Conservation (phyloP, 108 stramenopile genomes). For the Skeletonema tropicum region DNA sequence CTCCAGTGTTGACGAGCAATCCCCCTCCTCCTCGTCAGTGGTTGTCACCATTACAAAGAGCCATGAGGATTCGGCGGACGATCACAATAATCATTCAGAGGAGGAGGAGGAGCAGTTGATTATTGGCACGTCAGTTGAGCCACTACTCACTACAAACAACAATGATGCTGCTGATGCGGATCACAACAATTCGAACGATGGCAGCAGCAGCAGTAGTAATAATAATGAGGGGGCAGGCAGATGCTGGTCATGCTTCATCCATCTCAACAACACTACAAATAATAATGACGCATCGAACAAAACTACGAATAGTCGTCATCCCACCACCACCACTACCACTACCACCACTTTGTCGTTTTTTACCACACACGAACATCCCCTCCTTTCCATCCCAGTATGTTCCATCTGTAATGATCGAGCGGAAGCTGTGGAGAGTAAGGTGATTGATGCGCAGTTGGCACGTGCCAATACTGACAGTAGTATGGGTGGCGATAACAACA, state of each 20-base stretch:
- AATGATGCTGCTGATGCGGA: too few species aligned
- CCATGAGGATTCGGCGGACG: too few species aligned
- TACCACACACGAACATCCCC: constrained; percentile 58
- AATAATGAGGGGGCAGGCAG: background rate
- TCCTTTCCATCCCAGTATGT: constrained; percentile 54
- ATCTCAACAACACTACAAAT: constrained; percentile 2
- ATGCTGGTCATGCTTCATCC: constrained; percentile 35
- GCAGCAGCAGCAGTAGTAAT: too few species aligned
- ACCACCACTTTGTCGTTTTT: too few species aligned
- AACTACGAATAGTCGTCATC: background rate
- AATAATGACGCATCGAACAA: background rate
- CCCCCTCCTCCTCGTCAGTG: background rate
- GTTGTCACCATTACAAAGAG: too few species aligned
- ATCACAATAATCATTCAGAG: too few species aligned
- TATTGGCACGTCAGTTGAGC: background rate
- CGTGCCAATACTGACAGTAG: too few species aligned
- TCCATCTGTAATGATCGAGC: constrained; percentile 54
- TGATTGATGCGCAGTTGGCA: constrained; percentile 7
- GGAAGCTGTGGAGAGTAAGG: constrained; percentile 37
- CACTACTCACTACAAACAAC: too few species aligned
- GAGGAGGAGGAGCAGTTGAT: background rate
- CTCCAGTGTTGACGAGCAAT: background rate
- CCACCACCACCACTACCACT: background rate
- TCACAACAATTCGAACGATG: too few species aligned
- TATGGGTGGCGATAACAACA: too few species aligned